Evolutionary conservation across 805 yeast genomes (phyloP).

Genomic region (Cyberlindnera japonica): DNA sequence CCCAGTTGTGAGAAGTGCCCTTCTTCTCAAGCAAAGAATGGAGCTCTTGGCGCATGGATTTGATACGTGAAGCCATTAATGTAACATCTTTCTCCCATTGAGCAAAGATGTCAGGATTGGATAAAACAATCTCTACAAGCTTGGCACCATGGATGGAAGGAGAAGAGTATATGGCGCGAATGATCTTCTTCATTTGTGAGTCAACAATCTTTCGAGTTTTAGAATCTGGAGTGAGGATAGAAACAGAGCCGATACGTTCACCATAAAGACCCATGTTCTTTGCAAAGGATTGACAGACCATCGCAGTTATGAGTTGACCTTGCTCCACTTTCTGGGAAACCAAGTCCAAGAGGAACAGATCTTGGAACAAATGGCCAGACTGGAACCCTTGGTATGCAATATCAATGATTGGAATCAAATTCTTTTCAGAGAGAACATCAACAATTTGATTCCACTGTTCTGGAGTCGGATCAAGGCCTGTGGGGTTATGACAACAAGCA

Average conservation of each 20-base stretch:
- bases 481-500: slow-evolving; percentile 97
- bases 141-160: slow-evolving; percentile 95
- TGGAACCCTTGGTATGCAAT: slow-evolving; percentile 96
- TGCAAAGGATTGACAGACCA: slow-evolving; percentile 87
- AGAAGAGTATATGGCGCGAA: slow-evolving; percentile 85
- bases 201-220: slow-evolving; percentile 50
- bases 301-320: slow-evolving; percentile 47
- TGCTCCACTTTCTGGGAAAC: slow-evolving; percentile 37
- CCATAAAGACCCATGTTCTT: slow-evolving; percentile 95
- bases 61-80: slow-evolving; percentile 75
- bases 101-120: slow-evolving; percentile 50
- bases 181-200: slow-evolving; percentile 78
- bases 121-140: slow-evolving; percentile 74
- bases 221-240: slow-evolving; percentile 54
- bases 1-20: slow-evolving; percentile 61
- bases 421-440: slow-evolving; percentile 52
- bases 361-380: slow-evolving; percentile 75
- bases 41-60: slow-evolving; percentile 62
- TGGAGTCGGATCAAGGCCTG: slow-evolving; percentile 85
- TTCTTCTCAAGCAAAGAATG: slow-evolving; percentile 54
- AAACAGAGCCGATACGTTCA: slow-evolving; percentile 86
- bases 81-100: slow-evolving; percentile 84
- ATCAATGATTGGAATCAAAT: slow-evolving; percentile 79
- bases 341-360: slow-evolving; percentile 53
- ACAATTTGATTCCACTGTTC: slow-evolving; percentile 80